Evolutionary conservation across 2,329 filamentous ascomycete genomes (phyloP), one percentile per base, ranked within the genome.

Genomic region (Didymellaceae sp.): DNA sequence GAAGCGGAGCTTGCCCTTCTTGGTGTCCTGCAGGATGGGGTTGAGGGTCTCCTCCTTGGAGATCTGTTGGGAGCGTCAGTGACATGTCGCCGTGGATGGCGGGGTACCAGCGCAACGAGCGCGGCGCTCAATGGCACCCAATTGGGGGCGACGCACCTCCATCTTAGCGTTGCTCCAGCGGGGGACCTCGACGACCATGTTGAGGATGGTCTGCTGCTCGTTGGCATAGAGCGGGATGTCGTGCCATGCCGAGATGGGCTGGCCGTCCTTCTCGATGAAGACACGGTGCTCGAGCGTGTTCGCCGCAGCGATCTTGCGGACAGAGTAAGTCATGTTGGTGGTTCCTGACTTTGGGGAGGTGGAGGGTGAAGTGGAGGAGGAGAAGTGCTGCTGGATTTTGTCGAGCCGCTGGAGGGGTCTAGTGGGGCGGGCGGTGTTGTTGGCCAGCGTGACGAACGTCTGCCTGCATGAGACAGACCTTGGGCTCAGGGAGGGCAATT

Each of bases 101-200:
- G 61, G 57, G 57, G 56, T 56, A 52, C 48, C 25, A 26, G 39
- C 34, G 30, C 45, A 18, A 26, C 13, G n/a, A n/a, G n/a, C n/a
- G n/a, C n/a, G 5, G 34, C 33, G 26, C 33, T 34, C 38, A 32
- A 26, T 32, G 33, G 26, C 42, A 22, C 21, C 38, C 55, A 59
- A 58, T 56, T 25, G 43, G 30, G 37, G 38, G 30, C 55, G 51
- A 79, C 88, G 65, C 77, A 96, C 93, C 89, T 99, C 94, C 78
- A 95, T 90, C 87, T 99, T 99, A 72, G 89, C 94, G 80, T 99
- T 99, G 82, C 93, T 96, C 94, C 94, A 99, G 81, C 94, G 88
- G 71, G 94, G 94, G 71, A 99, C 97, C 88, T 99, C 94, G 70
- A 99, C 94, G 61, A 99, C 77, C 94, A 99, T 99, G 88, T 99